Evolutionary conservation across 345 rosid species (phyloP).

Genomic region (Conringia planisiliqua): DNA sequence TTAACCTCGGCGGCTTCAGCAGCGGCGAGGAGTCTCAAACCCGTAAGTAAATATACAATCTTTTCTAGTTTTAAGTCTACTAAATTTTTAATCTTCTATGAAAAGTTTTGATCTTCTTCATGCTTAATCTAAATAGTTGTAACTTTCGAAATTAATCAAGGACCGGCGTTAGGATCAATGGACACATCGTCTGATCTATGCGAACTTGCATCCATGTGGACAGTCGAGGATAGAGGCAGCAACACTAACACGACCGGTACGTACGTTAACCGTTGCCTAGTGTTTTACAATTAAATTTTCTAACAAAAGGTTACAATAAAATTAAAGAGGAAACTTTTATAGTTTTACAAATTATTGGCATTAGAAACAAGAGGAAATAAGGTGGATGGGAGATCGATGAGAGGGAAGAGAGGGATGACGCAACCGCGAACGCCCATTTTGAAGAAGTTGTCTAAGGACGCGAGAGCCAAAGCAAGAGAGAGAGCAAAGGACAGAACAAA

Average conservation of each 20-base stretch:
- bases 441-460: constrained; percentile 42
- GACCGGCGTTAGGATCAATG: constrained; percentile 22
- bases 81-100: background rate
- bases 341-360: background rate
- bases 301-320: background rate
- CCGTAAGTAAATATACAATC: constrained; percentile 25
- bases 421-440: constrained; percentile 19
- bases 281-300: background rate
- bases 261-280: background rate
- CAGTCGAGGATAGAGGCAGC: constrained; percentile 22
- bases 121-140: background rate
- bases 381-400: constrained; percentile 26
- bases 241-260: constrained; percentile 22
- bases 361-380: constrained; percentile 22
- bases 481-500: constrained; percentile 69
- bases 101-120: background rate
- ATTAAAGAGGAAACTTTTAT: background rate
- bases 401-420: constrained; percentile 28
- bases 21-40: constrained; percentile 32
- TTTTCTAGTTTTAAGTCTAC: background rate
- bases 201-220: constrained; percentile 31
- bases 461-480: constrained; percentile 59
- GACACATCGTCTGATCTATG: constrained; percentile 23
- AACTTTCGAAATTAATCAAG: constrained; percentile 1
- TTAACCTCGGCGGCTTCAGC: constrained; percentile 10